These are phyloP conservation scores for Lachnellula hyalina DNA, from an alignment of 2,329 filamentous ascomycete species.

Conservation along the genomic window DNA sequence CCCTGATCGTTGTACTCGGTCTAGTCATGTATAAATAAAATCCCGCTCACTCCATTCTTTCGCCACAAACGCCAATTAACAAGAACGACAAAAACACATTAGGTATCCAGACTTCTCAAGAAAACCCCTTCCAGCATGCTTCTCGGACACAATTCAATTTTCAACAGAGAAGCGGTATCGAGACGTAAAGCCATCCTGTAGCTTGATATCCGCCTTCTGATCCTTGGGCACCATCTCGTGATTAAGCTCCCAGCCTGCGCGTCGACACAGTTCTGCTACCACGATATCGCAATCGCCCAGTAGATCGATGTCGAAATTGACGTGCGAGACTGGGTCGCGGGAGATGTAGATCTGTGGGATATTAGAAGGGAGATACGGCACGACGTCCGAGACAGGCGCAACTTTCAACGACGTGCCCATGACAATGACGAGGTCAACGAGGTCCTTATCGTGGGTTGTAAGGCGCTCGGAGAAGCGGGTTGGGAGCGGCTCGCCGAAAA, in stretches of 20 bases:
- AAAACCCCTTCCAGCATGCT: background rate
- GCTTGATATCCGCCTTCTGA: constrained; percentile 53
- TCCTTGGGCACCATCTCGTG: constrained; percentile 78
- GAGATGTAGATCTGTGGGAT: constrained; percentile 91
- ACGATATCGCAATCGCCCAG: constrained; percentile 93
- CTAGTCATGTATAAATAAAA: background rate
- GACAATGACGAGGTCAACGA: constrained; percentile 85
- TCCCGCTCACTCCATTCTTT: background rate
- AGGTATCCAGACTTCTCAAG: no score
- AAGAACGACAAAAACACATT: no score
- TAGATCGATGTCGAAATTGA: constrained; percentile 94
- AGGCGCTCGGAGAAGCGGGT: constrained; percentile 77
- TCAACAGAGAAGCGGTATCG: constrained; percentile 37
- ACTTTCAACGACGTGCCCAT: constrained; percentile 97
- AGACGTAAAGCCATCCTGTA: constrained; percentile 42
- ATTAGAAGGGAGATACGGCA: constrained; percentile 69
- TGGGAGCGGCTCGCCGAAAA: constrained; percentile 89
- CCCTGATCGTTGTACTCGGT: background rate
- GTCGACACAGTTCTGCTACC: constrained; percentile 76
- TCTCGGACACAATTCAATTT: background rate
- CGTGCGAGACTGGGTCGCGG: constrained; percentile 75
- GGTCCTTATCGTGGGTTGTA: constrained; percentile 71
- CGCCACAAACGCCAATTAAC: background rate
- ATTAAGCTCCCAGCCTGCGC: constrained; percentile 71
- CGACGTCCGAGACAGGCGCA: constrained; percentile 88